Percentiles rank a stretch among this genome's conserved stretches.
phyloP scores from a whole-genome alignment of 148 eudicot species.

The Arctostaphylos glauca region DNA sequence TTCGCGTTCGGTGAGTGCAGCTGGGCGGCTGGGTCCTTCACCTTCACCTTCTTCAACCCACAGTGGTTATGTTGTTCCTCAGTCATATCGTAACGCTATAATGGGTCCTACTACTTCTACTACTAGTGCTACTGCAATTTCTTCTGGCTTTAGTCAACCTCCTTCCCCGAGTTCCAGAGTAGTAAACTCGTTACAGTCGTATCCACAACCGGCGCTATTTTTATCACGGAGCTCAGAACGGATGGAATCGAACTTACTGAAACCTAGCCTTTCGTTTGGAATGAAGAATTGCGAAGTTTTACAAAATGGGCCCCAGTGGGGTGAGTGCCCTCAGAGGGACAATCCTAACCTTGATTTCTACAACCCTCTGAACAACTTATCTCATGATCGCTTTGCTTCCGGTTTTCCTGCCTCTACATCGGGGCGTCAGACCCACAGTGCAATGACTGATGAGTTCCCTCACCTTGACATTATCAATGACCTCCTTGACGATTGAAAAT shows the following conservation, averaged over 20 bases:
- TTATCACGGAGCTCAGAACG: slow-evolving; percentile 43
- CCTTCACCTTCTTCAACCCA: slow-evolving; percentile 40
- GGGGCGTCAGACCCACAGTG: slow-evolving; percentile 53
- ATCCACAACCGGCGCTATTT: slow-evolving; percentile 47
- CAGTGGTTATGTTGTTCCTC: slow-evolving; percentile 38
- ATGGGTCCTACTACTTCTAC: slow-evolving; percentile 50
- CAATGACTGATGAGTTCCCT: slow-evolving; percentile 75
- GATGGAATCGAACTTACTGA: slow-evolving; percentile 33
- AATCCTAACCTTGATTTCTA: slow-evolving; percentile 32
- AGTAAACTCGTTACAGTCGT: slow-evolving; percentile 37
- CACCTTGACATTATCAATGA: slow-evolving; percentile 97
- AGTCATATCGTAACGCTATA: slow-evolving; percentile 82
- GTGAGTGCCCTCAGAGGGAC: slow-evolving; percentile 47
- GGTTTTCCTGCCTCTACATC: slow-evolving; percentile 52
- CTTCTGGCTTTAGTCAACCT: slow-evolving; percentile 50
- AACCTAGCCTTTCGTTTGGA: slow-evolving; percentile 44
- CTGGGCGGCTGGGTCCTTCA: slow-evolving; percentile 76
- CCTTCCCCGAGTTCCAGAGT: slow-evolving; percentile 32
- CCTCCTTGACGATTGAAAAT: slow-evolving; percentile 76
- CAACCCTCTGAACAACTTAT: slow-evolving; percentile 31
- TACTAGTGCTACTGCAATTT: slow-evolving; percentile 25
- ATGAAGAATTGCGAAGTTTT: slow-evolving; percentile 36
- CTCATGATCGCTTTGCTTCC: slow-evolving; percentile 38
- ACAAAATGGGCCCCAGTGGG: slow-evolving; percentile 52
- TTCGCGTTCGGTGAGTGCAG: slow-evolving; percentile 73